phyloP scores from a whole-genome alignment of 2,329 filamentous ascomycete genomes.

The Alternaria metachromatica region DNA sequence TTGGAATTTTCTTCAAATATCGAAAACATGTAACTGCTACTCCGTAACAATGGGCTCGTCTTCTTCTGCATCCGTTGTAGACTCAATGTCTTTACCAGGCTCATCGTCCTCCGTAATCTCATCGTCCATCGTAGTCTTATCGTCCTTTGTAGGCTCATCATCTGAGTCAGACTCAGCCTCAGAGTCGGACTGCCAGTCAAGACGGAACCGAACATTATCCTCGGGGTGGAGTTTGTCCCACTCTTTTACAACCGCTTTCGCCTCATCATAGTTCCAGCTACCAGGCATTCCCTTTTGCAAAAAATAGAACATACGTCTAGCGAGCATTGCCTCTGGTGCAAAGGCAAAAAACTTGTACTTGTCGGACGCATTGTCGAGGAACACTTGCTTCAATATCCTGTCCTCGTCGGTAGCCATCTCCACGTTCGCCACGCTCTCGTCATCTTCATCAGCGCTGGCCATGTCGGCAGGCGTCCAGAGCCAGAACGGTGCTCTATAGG shows the following conservation, averaged over 20 bases:
- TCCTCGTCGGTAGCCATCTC: background rate
- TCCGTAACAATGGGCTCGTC: no score
- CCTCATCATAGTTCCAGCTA: background rate
- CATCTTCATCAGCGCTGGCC: background rate
- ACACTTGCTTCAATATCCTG: slow-evolving; percentile 31
- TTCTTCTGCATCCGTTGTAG: no score
- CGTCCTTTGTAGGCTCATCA: background rate
- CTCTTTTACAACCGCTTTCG: slow-evolving; percentile 3
- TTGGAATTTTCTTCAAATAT: no score
- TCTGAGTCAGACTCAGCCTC: background rate
- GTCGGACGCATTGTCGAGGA: slow-evolving; percentile 34
- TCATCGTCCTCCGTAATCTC: no score
- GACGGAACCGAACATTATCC: background rate
- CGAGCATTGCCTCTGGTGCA: slow-evolving; percentile 26
- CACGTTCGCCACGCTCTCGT: background rate
- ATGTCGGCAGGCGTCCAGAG: slow-evolving; percentile 28
- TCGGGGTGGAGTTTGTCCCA: slow-evolving; percentile 15
- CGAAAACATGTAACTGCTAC: no score
- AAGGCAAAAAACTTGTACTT: slow-evolving; percentile 35
- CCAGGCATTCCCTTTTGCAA: slow-evolving; percentile 5
- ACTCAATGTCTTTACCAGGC: no score
- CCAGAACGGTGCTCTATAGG: slow-evolving; percentile 41
- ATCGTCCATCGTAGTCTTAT: no score
- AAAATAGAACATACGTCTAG: slow-evolving; percentile 15
- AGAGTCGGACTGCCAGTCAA: no score